Conservation (phyloP, 2,329 filamentous ascomycete genomes). For the Penicillium sp. region DNA sequence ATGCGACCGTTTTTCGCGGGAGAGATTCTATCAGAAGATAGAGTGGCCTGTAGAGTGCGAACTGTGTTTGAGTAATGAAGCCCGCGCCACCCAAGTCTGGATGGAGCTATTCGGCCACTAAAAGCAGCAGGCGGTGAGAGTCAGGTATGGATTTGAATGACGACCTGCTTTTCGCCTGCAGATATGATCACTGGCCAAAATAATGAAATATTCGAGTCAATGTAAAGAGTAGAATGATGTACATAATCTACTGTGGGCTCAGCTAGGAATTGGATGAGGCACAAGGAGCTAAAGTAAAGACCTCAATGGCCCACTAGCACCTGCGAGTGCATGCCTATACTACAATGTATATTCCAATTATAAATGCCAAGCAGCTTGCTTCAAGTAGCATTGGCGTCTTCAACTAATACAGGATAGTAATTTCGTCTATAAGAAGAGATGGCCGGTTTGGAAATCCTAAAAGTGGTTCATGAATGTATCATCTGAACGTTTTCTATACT, state of each 20-base stretch:
- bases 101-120: constrained; percentile 4
- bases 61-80: not conserved
- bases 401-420: no score
- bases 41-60: not conserved
- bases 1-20: not conserved
- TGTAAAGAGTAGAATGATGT: not conserved
- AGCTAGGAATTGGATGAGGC: not conserved
- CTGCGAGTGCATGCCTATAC: no score
- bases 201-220: not conserved
- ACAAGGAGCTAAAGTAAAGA: not conserved
- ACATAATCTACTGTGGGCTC: not conserved
- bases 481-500: no score
- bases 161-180: not conserved
- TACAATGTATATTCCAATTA: no score
- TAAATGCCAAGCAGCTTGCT: no score
- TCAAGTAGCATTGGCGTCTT: no score
- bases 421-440: no score
- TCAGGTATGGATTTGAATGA: not conserved
- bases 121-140: constrained; percentile 6
- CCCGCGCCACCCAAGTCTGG: constrained; percentile 7
- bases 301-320: not conserved
- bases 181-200: not conserved
- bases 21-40: not conserved
- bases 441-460: no score
- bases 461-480: no score